These are phyloP conservation scores for Bullera alba DNA, from an alignment of 768 basidiomycete species.

Conservation along the genomic window DNA sequence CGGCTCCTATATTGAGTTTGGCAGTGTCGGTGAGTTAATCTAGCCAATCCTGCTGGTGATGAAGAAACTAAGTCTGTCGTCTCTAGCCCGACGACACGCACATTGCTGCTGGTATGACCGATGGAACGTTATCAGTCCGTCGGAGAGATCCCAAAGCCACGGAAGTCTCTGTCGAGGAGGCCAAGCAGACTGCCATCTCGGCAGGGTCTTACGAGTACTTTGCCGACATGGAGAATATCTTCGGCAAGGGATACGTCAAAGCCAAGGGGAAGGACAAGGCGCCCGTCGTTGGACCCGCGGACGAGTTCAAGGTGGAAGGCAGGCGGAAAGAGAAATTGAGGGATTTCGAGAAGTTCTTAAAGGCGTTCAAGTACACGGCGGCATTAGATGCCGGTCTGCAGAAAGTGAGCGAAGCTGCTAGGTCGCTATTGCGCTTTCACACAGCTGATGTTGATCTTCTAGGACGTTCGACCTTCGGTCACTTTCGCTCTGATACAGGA, in stretches of 20 bases:
- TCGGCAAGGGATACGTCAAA: constrained; percentile 52
- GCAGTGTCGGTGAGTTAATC: constrained; percentile 71
- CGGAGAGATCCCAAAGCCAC: constrained; percentile 70
- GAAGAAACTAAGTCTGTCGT: not conserved
- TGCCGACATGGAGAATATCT: constrained; percentile 54
- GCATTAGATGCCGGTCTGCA: constrained; percentile 85
- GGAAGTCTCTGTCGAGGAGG: constrained; percentile 48
- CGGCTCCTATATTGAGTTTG: constrained; percentile 80
- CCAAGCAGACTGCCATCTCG: constrained; percentile 49
- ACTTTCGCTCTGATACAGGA: constrained; percentile 89
- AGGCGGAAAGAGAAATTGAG: constrained; percentile 63
- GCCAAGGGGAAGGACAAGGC: constrained; percentile 48
- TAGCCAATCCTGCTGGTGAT: not conserved
- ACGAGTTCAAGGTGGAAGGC: constrained; percentile 73
- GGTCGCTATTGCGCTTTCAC: not conserved
- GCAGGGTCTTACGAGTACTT: constrained; percentile 64
- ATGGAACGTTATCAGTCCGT: constrained; percentile 95
- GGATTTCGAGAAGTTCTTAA: constrained; percentile 83
- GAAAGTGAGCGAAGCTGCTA: constrained; percentile 54
- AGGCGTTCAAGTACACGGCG: constrained; percentile 87
- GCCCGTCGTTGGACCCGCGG: constrained; percentile 54
- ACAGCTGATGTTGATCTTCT: not conserved
- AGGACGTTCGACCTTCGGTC: constrained; percentile 77
- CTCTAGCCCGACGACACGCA: constrained; percentile 89
- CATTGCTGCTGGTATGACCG: constrained; percentile 93